A percentile compares a stretch with the other conserved stretches of the same genome.
Evolutionary conservation across 805 yeast species (phyloP).

Genomic region (Torulaspora microellipsoides): DNA sequence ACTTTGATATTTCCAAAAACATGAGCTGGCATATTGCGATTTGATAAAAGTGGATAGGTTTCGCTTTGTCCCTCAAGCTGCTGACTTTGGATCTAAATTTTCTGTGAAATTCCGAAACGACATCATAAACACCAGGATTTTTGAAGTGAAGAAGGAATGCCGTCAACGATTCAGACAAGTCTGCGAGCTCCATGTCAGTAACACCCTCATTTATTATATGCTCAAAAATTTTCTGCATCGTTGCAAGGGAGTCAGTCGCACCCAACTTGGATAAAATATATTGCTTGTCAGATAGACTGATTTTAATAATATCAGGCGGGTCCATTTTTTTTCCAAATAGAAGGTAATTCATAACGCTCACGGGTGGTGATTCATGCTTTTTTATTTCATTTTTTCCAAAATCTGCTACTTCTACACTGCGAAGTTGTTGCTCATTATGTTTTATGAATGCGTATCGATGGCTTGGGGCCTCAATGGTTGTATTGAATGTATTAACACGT

Average conservation of each 20-base stretch:
- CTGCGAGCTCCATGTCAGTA: slow-evolving; percentile 25
- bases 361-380: not conserved
- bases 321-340: slow-evolving; percentile 8
- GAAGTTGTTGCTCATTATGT: not conserved
- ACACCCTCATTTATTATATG: slow-evolving; percentile 24
- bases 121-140: slow-evolving; percentile 15
- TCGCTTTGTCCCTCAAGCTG: slow-evolving; percentile 20
- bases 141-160: slow-evolving; percentile 22
- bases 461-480: slow-evolving; percentile 28
- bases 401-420: not conserved
- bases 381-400: not conserved
- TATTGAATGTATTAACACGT: slow-evolving; percentile 21
- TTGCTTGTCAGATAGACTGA: slow-evolving; percentile 13
- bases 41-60: slow-evolving; percentile 33
- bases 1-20: slow-evolving; percentile 25
- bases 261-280: slow-evolving; percentile 22
- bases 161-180: slow-evolving; percentile 13
- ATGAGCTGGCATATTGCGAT: slow-evolving; percentile 29
- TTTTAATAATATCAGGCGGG: slow-evolving; percentile 19
- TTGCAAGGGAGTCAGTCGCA: slow-evolving; percentile 2
- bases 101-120: slow-evolving; percentile 25
- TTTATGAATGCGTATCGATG: slow-evolving; percentile 15
- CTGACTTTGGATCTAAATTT: slow-evolving; percentile 27
- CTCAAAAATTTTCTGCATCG: slow-evolving; percentile 17
- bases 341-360: slow-evolving; percentile 15